phyloP scores from a whole-genome alignment of 2,329 filamentous ascomycete species.

The Coniochaeta sp. region DNA sequence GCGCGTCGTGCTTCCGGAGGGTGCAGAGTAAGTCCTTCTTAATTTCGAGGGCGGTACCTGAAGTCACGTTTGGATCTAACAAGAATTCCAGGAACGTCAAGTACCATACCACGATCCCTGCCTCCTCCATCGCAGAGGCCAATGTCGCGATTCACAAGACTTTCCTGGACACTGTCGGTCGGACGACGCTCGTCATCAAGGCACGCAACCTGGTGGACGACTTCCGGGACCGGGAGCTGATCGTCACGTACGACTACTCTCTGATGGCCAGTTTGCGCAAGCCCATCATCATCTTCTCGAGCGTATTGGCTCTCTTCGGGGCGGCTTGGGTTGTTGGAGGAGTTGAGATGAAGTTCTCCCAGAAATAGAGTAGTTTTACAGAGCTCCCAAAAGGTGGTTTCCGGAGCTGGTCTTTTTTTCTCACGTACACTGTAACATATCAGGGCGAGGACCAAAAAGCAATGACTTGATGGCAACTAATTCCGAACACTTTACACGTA shows the following conservation, averaged over 20 bases:
- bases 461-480: constrained; percentile 1
- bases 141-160: constrained; percentile 65
- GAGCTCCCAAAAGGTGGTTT: constrained; percentile 19
- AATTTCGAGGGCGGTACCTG: neutral
- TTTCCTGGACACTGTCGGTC: constrained; percentile 88
- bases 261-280: constrained; percentile 71
- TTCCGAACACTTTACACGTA: neutral
- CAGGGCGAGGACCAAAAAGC: constrained; percentile 1
- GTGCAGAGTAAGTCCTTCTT: constrained; percentile 62
- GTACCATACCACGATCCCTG: constrained; percentile 66
- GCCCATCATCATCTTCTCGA: constrained; percentile 72
- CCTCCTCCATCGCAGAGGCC: constrained; percentile 50
- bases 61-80: constrained; percentile 20
- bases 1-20: constrained; percentile 83
- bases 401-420: constrained; percentile 13
- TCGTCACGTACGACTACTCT: constrained; percentile 85
- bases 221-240: constrained; percentile 70
- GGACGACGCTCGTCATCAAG: constrained; percentile 72
- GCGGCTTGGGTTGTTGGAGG: constrained; percentile 68
- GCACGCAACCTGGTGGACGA: constrained; percentile 88
- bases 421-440: neutral
- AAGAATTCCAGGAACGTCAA: constrained; percentile 63
- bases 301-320: constrained; percentile 66
- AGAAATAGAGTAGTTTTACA: constrained; percentile 18
- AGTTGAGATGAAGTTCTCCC: constrained; percentile 71